Base-by-base conservation (phyloP, 2,329 filamentous ascomycete species). In the Aquanectria penicillioides region DNA sequence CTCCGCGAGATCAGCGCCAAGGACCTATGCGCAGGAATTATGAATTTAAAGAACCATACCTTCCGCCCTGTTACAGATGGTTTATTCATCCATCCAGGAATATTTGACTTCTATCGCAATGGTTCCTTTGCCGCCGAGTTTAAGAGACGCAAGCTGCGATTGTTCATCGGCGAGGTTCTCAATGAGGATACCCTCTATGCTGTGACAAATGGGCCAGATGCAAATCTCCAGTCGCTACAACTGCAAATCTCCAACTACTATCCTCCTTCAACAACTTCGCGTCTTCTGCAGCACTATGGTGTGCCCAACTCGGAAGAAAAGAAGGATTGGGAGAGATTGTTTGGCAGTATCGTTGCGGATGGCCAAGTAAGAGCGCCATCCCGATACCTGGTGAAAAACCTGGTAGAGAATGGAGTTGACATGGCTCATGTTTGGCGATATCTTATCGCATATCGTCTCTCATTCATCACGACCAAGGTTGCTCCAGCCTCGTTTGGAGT, bases 51-150 rank as follows among this genome's bases (percentile, higher is more conserved):
- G 15, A 43, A 49, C 22, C 53, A 61, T 20, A 61, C 58, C n/a
- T 61, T 61, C 26, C 58, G 58, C 11, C 58, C 58, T 4, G 58
- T 61, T 3, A 57, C 58, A 13, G 58, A 61, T 10, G 37, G 49
- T 10, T 13, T 57, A 5, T 61, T 61, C 3, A 57, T 61, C 1
- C 53, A 61, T 6, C 26, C 53, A 6, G 58, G 58, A 2, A 61
- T 61, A 3, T 52, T 57, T 3, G 53, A 52, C 3, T 57, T 57
- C 38, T 57, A 57, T 18, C 9, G 25, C n/a, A 13, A 52, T 9
- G 53, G 53, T 3, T 61, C 61, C 5, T 46, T 59, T n/a, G 62
- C 59, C 2, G 47, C 34, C n/a, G 57, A 64, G 29, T 67, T 68
- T 6, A 51, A 55, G n/a, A 46, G 43, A 5, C 58, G 58, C 25